These are phyloP conservation scores for Kodamaea sp. DNA, from an alignment of 1,139 yeast genomes.

Conservation along the genomic window DNA sequence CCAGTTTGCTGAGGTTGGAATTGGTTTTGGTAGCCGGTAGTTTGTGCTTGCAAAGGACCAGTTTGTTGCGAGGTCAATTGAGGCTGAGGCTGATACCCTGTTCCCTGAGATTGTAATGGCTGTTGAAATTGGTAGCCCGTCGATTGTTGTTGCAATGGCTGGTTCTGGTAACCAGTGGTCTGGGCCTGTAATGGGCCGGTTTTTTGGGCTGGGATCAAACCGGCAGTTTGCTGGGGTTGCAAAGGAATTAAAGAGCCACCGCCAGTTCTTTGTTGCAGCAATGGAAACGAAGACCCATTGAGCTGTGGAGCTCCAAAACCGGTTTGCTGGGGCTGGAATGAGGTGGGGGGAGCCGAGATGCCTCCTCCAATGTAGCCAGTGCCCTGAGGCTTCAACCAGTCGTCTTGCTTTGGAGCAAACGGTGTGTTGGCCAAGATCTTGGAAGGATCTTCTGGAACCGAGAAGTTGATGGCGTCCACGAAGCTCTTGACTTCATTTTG, in stretches of 20 bases:
- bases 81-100: conserved; percentile 17
- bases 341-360: conserved; percentile 13
- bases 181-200: conserved; percentile 28
- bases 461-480: conserved; percentile 85
- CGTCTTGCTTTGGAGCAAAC: conserved; percentile 36
- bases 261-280: conserved; percentile 44
- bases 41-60: conserved; percentile 26
- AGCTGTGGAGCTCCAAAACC: conserved; percentile 28
- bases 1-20: conserved; percentile 25
- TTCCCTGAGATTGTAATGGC: conserved; percentile 15
- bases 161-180: conserved; percentile 20
- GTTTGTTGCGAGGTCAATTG: conserved; percentile 7
- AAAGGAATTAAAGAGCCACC: conserved; percentile 46
- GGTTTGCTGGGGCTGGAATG: conserved; percentile 39
- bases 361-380: conserved; percentile 20
- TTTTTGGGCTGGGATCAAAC: conserved; percentile 46
- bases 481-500: conserved; percentile 81
- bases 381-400: conserved; percentile 32
- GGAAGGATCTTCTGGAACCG: conserved; percentile 62
- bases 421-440: conserved; percentile 49
- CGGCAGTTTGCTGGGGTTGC: conserved; percentile 51
- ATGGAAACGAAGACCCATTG: conserved; percentile 17
- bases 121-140: conserved; percentile 12
- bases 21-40: conserved; percentile 40
- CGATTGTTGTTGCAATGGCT: conserved; percentile 13